phyloP scores from a whole-genome alignment of 495 filamentous ascomycete species.

The Cercophora samala region DNA sequence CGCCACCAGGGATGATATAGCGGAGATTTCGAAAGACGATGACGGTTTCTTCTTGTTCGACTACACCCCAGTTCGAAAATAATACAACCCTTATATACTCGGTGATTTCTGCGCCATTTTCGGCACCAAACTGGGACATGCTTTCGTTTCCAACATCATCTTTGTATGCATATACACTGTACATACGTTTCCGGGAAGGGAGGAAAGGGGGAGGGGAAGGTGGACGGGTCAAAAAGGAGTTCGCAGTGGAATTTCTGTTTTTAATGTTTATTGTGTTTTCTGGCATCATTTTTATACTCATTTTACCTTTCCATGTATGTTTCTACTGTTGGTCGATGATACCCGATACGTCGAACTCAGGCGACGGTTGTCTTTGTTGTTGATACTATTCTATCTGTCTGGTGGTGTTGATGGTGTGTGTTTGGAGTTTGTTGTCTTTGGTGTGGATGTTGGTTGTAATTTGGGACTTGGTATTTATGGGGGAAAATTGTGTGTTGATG shows the following conservation, averaged over 20 bases:
- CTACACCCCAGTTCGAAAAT: neutral
- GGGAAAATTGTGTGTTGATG: neutral
- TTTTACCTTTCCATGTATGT: constrained; percentile 9
- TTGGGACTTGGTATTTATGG: neutral
- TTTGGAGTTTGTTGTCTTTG: neutral
- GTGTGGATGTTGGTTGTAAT: neutral
- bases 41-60: neutral
- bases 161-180: constrained; percentile 10
- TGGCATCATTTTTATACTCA: constrained; percentile 1
- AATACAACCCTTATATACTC: neutral
- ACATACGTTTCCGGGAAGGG: neutral
- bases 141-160: neutral
- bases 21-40: neutral
- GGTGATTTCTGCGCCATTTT: neutral
- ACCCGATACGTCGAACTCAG: constrained; percentile 27
- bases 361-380: constrained; percentile 28
- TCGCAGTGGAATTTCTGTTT: neutral
- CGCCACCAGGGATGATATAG: constrained; percentile 35
- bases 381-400: neutral
- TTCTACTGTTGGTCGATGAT: constrained; percentile 21
- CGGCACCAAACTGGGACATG: neutral
- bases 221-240: neutral
- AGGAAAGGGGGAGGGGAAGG: neutral
- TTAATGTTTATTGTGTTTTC: constrained; percentile 11
- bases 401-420: neutral